Evolutionary conservation across 441 rosid genomes (phyloP), one percentile per base, ranked within the genome.

Genomic region (Erysimum cheiri): DNA sequence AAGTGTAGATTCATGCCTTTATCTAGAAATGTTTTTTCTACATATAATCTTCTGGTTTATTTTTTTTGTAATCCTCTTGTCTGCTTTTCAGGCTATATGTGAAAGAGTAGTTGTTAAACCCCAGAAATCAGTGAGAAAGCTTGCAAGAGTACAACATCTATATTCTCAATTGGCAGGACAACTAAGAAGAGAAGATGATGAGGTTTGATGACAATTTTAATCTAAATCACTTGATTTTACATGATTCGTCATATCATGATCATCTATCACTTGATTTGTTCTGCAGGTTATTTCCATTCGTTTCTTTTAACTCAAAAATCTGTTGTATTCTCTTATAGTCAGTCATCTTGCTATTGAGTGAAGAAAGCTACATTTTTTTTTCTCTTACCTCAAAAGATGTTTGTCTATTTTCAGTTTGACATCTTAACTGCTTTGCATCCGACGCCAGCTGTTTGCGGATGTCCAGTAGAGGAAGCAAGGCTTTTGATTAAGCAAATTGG

Each of bases 401-500:
- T 28, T 58, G 66, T 60, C 12, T 69, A 13, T 57, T 77, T 75
- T 52, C 88, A 93, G 98, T 91, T 82, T 77, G 83, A 87, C 39
- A 75, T 89, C 58, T 70, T 93, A 80, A 81, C 86, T 66, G 84
- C 83, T 74, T 88, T 93, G 46, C 98, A 91, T 78, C 98, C 95
- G 52, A 91, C 87, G 50, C 96, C 96, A 75, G 96, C 97, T 79
- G 96, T 91, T 47, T 93, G 95, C 64, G 96, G 98, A 74, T 85
- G 82, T 73, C 97, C 98, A 47, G 80, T 85, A 33, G 96, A 89
- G 66, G 92, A 88, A 73, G 92, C 98, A 46, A 77, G 93, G 40
- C 78, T 79, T 78, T 81, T 91, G 74, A 93, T 93, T 74, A 80
- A 88, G 50, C 85, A 88, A 78, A 88, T 87, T 59, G 97, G 94